Base-by-base conservation (phyloP, 371 early-diverging fungal species). In the Circinella minor region DNA sequence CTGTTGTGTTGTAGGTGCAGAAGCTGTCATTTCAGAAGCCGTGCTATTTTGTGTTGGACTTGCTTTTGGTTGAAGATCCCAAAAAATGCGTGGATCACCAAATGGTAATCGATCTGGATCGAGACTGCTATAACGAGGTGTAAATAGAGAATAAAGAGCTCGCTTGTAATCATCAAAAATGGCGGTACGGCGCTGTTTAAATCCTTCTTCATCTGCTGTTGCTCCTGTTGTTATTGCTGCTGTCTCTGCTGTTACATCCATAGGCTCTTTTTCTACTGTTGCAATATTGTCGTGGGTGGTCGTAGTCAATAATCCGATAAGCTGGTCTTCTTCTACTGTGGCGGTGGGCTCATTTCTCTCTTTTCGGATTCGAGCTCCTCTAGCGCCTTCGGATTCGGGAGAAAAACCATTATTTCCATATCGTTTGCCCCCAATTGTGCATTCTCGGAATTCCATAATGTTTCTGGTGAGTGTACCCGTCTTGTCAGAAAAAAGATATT, bases 401-500 rank as follows among this genome's bases (percentile, higher is more conserved):
- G 85, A 76, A 73, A 89, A 87, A 6, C 88, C 89, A 72, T 89
- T 90, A 73, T 85, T 82, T 7, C 96, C 97, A 73, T 97, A 97
- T 17, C 92, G 80, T 20, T 83, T 84, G 37, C 95, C 96, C 55
- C 83, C 88, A 74, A 96, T 94, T 2, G 93, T 84, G 75, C 94
- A 94, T 79, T 93, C 93, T 39, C 95, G 91, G 72, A 97, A 96
- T 74, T 89, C 89, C 94, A 94, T 94, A 34, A 92, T 89, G 64
- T 94, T 94, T 69, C 91, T 88, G 0, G 94, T 94, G 48, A 94
- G 71, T 3, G 94, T 94, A 10, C 94, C 94, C 0, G 94, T 92
- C 71, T 99, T 99, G 84, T 99, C 99, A 14, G 94, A 93, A 71
- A 99, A 94, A 36, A 99, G 90, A 83, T 95, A 98, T 72, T 97